These are phyloP conservation scores for Ascochyta viciae-villosae DNA, from an alignment of 2,329 filamentous ascomycete species.

Conservation along the genomic window DNA sequence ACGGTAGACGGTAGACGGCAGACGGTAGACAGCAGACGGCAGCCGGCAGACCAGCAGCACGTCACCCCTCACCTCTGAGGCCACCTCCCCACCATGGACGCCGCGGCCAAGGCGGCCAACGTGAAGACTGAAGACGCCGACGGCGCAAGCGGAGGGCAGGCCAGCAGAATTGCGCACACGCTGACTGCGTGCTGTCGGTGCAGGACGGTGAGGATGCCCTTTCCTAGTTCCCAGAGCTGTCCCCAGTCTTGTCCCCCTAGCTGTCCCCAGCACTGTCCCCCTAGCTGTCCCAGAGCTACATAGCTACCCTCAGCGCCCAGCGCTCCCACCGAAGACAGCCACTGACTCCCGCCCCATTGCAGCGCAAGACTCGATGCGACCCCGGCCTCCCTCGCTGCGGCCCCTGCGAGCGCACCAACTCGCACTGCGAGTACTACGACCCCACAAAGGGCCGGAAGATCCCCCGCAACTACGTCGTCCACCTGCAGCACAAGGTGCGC, in stretches of 20 bases:
- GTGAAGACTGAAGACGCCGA: conserved; percentile 33
- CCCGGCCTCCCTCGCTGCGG: conserved; percentile 88
- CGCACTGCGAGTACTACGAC: conserved; percentile 94
- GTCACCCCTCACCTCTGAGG: conserved; percentile 13
- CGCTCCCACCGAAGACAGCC: background rate
- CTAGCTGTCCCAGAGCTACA: no score
- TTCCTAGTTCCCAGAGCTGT: background rate
- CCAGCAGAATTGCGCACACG: conserved; percentile 74
- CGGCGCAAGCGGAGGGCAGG: conserved; percentile 40
- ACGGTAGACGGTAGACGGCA: no score
- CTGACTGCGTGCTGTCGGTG: conserved; percentile 82
- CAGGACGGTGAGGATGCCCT: conserved; percentile 67
- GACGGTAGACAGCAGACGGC: no score
- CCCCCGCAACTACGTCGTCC: conserved; percentile 89
- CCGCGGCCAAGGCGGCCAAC: conserved; percentile 27
- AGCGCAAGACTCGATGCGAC: conserved; percentile 97
- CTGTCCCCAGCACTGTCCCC: no score
- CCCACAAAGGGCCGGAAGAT: conserved; percentile 85
- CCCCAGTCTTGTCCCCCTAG: no score
- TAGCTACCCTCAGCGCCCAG: no score
- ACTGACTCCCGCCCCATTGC: conserved; percentile 22
- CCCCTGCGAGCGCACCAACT: conserved; percentile 90
- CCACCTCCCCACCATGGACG: conserved; percentile 31
- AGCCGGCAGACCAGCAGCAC: background rate
- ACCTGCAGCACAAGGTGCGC: conserved; percentile 85